Base-by-base conservation (phyloP, 2,329 filamentous ascomycete species). In the Fusarium drepaniforme region DNA sequence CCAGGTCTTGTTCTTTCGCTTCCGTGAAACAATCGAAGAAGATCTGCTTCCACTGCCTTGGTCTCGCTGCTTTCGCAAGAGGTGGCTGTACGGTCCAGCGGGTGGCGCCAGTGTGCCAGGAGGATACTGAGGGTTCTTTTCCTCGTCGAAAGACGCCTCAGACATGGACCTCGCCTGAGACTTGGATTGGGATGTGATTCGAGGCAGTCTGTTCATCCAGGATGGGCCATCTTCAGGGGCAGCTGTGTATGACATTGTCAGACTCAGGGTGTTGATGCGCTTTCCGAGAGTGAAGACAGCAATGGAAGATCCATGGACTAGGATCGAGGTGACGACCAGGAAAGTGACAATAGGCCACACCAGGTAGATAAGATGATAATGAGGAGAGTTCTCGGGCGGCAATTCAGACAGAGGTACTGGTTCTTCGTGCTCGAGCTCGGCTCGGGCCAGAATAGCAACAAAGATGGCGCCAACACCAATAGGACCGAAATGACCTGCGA, bases 401-500 rank as follows among this genome's bases (percentile, higher is more conserved):
- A 93, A 81, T 46, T 88, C 84, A 5, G 91, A 85, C 3, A 95
- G 84, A 0, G 97, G 97, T 8, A 97, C 94, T 0, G 95, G 93
- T 11, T 88, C 86, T 21, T 91, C 90, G 4, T 90, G 91, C 81
- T 98, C 95, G 21, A 99, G 84, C 82, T 99, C 97, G n/a, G 95
- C 96, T 80, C 96, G 90, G 21, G 97, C 95, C 58, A 99, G 87
- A 69, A 99, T 97, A 23, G 95, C 95, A 58, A 98, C 93, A 76
- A 99, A 99, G 68, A 99, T 96, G 72, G 96, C 97, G 70, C 97
- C 97, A 64, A 99, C 97, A 64, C 97, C 97, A 77, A 99, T 98
- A 33, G 97, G 97, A 8, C 97, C 97, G 80, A 99, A 99, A 82
- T 99, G 97, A 2, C 97, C 97, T 18, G 97, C 97, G 81, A 99